These are phyloP conservation scores for Raddia distichophylla DNA, from an alignment of 176 grass and related monocot genomes.

Conservation along the genomic window DNA sequence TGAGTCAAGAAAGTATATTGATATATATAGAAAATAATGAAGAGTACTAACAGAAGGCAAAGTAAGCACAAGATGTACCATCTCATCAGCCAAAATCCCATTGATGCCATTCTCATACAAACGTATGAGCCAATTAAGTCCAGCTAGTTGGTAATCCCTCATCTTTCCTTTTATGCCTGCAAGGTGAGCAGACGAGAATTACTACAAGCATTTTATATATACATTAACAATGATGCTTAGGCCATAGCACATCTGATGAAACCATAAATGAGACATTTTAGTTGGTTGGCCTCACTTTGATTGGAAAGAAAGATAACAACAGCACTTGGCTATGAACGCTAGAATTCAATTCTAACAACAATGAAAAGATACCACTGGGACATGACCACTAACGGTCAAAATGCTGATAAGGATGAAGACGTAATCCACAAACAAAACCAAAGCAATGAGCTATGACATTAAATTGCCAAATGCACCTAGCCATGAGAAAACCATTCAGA, in stretches of 20 bases:
- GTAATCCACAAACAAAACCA: background rate
- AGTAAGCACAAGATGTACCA: conserved; percentile 51
- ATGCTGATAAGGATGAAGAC: background rate
- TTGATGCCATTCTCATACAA: conserved; percentile 85
- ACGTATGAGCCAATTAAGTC: conserved; percentile 79
- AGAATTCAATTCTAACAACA: conserved; percentile 3
- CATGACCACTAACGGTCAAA: background rate
- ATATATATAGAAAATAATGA: background rate
- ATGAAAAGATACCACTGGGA: background rate
- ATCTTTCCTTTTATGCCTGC: conserved; percentile 83
- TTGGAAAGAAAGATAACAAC: background rate
- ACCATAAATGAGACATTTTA: background rate
- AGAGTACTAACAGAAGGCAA: background rate
- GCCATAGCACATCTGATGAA: background rate
- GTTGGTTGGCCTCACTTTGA: background rate
- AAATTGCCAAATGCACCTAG: background rate
- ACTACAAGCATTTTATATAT: conserved; percentile 22
- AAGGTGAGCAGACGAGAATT: conserved; percentile 27
- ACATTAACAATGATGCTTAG: background rate
- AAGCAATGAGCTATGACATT: conserved; percentile 3
- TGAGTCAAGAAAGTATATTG: background rate
- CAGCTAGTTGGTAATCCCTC: conserved; percentile 80
- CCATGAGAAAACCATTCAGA: conserved; percentile 5
- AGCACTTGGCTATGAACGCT: background rate
- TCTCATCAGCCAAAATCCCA: conserved; percentile 84